Conservation (phyloP, 306 rosid genomes). For the Medicago arabica region DNA sequence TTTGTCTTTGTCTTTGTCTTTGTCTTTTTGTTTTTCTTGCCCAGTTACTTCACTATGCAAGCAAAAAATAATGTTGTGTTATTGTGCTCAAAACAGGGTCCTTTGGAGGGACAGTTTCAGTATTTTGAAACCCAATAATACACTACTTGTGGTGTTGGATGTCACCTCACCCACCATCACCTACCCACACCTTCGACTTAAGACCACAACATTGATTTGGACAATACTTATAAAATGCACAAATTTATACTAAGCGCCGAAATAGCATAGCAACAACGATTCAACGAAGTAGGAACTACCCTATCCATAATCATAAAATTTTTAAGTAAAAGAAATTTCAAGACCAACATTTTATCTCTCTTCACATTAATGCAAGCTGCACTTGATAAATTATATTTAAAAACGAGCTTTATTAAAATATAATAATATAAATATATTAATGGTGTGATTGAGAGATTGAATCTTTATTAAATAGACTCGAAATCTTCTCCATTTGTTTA, state of each 20-base stretch:
- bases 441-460: no score
- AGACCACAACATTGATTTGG: constrained; percentile 43
- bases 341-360: background rate
- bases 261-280: background rate
- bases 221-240: constrained; percentile 21
- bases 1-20: constrained; percentile 44
- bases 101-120: constrained; percentile 47
- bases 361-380: no score
- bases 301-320: background rate
- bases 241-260: constrained; percentile 3
- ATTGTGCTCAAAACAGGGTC: constrained; percentile 44
- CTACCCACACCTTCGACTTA: constrained; percentile 13
- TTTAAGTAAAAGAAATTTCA: background rate
- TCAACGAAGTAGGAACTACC: background rate
- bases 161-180: constrained; percentile 53
- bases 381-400: no score
- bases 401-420: no score
- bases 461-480: no score
- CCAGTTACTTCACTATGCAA: constrained; percentile 8
- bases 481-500: no score
- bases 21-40: constrained; percentile 42
- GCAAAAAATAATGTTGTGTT: constrained; percentile 28
- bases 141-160: constrained; percentile 48
- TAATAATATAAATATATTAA: no score
- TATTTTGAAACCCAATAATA: constrained; percentile 39